These are phyloP conservation scores for Tylopilus subfusipes DNA, from an alignment of 768 basidiomycete genomes.

Conservation along the genomic window DNA sequence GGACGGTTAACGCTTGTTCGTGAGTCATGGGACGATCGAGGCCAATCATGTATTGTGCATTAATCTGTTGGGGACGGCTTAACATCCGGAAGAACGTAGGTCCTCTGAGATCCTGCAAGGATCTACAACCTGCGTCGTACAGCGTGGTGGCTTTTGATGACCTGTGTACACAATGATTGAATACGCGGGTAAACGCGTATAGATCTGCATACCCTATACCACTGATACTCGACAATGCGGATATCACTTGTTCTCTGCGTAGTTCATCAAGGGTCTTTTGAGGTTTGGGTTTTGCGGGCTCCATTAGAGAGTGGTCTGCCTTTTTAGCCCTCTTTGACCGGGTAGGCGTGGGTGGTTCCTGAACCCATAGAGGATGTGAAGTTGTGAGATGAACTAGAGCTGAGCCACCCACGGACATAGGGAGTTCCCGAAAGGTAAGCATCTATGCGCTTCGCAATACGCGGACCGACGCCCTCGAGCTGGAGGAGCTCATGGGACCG, in stretches of 20 bases:
- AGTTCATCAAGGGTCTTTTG: conserved; percentile 25
- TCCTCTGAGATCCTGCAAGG: conserved; percentile 39
- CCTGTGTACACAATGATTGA: conserved; percentile 9
- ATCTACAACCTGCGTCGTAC: conserved; percentile 47
- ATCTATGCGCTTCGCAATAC: conserved; percentile 47
- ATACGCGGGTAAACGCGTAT: not conserved
- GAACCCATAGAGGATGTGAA: not conserved
- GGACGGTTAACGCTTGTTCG: conserved; percentile 42
- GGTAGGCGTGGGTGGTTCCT: conserved; percentile 17
- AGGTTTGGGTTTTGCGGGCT: not conserved
- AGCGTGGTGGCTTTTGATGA: conserved; percentile 39
- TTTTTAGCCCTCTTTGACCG: conserved; percentile 1
- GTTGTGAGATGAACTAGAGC: not conserved
- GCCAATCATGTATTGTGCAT: conserved; percentile 40
- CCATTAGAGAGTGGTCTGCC: conserved; percentile 2
- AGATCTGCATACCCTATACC: conserved; percentile 46
- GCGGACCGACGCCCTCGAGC: conserved; percentile 35
- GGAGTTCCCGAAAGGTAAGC: conserved; percentile 34
- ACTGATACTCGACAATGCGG: conserved; percentile 37
- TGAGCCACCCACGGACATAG: conserved; percentile 35
- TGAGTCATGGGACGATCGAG: conserved; percentile 35
- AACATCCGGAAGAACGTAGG: conserved; percentile 40
- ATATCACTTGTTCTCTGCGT: conserved; percentile 27
- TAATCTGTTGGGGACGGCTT: conserved; percentile 35
- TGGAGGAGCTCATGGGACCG: conserved; percentile 14